A percentile compares a stretch with the other conserved stretches of the same genome.
phyloP scores from a whole-genome alignment of 768 basidiomycete species.

The Termitomyces sp. region DNA sequence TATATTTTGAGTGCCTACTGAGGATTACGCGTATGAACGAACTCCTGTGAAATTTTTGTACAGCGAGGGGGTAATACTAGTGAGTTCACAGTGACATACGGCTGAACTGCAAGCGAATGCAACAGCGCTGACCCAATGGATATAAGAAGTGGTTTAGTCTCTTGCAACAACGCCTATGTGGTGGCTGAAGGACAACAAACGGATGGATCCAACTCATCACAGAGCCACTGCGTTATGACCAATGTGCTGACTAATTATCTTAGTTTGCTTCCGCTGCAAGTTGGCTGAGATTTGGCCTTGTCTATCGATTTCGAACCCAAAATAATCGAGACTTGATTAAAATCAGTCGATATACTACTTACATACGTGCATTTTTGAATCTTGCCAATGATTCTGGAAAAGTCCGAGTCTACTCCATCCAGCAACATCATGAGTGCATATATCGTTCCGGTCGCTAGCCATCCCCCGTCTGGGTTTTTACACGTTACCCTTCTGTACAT shows the following conservation, averaged over 20 bases:
- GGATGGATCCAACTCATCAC: background rate
- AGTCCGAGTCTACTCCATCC: no score
- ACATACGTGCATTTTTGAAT: no score
- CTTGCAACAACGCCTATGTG: conserved; percentile 10
- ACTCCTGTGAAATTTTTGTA: conserved; percentile 14
- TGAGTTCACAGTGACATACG: conserved; percentile 14
- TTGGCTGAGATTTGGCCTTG: no score
- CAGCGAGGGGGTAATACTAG: conserved; percentile 7
- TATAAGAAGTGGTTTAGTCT: background rate
- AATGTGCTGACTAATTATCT: background rate
- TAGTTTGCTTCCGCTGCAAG: background rate
- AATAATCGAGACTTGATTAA: no score
- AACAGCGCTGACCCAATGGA: conserved; percentile 1
- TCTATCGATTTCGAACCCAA: no score
- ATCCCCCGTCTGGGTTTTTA: no score
- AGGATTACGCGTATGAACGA: background rate
- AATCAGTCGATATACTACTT: no score
- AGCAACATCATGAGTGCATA: background rate
- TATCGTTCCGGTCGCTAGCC: background rate
- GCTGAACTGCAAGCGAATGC: conserved; percentile 3
- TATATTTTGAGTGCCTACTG: background rate
- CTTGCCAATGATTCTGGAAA: no score
- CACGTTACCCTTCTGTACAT: background rate
- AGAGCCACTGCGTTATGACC: background rate
- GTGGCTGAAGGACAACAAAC: conserved; percentile 6